phyloP scores from a whole-genome alignment of 305 asterid species.

The Solanum aculeatissimum region DNA sequence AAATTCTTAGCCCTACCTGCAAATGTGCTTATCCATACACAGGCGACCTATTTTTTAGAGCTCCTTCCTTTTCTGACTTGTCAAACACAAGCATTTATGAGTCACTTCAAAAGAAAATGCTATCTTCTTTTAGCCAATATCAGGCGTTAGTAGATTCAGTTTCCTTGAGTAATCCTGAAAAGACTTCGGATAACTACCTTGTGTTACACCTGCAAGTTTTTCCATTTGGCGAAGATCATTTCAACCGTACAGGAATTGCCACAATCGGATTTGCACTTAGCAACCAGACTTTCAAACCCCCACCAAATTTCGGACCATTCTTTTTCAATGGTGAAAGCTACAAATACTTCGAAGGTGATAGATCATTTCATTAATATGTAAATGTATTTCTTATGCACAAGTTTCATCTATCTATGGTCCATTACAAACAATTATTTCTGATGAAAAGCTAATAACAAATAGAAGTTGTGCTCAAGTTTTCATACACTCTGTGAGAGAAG shows the following conservation, averaged over 20 bases:
- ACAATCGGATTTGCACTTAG: constrained; percentile 44
- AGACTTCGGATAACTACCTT: constrained; percentile 23
- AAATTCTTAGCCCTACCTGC: constrained; percentile 59
- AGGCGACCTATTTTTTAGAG: constrained; percentile 49
- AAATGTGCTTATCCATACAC: constrained; percentile 65
- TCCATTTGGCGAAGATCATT: constrained; percentile 33
- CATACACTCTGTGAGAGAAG: background rate
- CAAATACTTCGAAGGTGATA: constrained; percentile 34
- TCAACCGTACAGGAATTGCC: constrained; percentile 36
- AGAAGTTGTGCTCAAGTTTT: background rate
- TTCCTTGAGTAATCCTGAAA: constrained; percentile 32
- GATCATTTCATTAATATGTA: background rate
- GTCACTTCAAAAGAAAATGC: constrained; percentile 22
- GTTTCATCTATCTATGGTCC: background rate
- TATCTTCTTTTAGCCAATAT: constrained; percentile 21
- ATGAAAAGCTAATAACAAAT: background rate
- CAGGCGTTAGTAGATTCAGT: constrained; percentile 53
- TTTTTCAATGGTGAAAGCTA: constrained; percentile 21
- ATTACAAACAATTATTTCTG: background rate
- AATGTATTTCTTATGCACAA: background rate
- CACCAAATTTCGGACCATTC: constrained; percentile 42
- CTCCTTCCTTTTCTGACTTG: constrained; percentile 59
- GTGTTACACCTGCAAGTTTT: constrained; percentile 34
- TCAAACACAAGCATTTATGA: constrained; percentile 21
- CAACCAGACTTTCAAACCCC: constrained; percentile 65